Evolutionary conservation across 371 early-diverging fungal genomes (phyloP), one percentile per base, ranked within the genome.

Genomic region (Mucor ambiguus): DNA sequence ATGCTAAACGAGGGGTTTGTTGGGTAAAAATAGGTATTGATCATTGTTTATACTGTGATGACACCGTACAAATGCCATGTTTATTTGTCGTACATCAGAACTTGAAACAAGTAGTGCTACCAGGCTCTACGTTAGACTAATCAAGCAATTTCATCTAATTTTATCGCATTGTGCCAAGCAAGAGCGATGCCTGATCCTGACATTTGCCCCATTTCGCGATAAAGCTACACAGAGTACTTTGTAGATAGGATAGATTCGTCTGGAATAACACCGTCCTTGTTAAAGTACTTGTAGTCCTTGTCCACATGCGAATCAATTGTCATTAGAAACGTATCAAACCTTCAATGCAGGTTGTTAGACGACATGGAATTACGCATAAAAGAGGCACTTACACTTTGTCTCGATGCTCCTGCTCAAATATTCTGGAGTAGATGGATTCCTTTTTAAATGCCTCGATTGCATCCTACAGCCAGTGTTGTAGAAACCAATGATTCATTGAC

Each of bases 401-500:
- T 29, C 69, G 72, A 57, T 77, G 49, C 73, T 98, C 98, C 28
- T 90, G 90, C 57, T 85, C 75, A 57, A 89, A 76, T 22, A 97
- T 93, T 8, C 82, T 79, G 26, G 85, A 72, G 73, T 95, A 93
- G 62, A 98, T 95, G 70, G 78, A 89, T 69, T 91, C 72, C 60
- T 87, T 75, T 77, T 94, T 96, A 69, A 98, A 97, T n/a, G 70
- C 77, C 4, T 91, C 87, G 38, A 97, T 94, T 63, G 83, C 77
- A 35, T 86, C 80, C 66, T 70, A 49, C 5, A 22, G 44, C 55
- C 5, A 44, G 24, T 37, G 37, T 37, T 37, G 12, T 16, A 7
- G 14, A 43, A 41, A 14, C 11, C 4, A 18, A 20, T 11, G 9
- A 11, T 14, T 32, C 22, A 16, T 35, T 18, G 26, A 2, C 11